Conservation (phyloP, 805 yeast genomes). For the Nakazawaea sp. region DNA sequence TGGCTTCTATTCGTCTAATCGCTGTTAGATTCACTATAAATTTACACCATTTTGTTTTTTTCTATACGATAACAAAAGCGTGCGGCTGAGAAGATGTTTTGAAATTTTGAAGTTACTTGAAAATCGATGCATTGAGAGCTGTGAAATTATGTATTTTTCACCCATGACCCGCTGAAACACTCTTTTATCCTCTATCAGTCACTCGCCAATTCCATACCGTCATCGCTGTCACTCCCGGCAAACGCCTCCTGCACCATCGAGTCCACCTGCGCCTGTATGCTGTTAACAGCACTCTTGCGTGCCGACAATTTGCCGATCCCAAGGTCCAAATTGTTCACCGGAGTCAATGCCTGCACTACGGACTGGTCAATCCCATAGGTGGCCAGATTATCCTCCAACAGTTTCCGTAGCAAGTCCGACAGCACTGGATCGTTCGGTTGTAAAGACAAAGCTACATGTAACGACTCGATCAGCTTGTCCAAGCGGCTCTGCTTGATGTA, state of each 20-base stretch:
- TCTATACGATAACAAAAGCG: slow-evolving; percentile 7
- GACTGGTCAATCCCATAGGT: neutral
- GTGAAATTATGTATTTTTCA: too few relatives aligned
- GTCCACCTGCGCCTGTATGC: neutral
- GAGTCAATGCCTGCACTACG: neutral
- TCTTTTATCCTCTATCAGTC: too few relatives aligned
- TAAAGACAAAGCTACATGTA: slow-evolving; percentile 78
- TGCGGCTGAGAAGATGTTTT: too few relatives aligned
- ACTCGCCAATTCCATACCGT: neutral
- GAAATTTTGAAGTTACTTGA: too few relatives aligned
- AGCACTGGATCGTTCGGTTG: slow-evolving; percentile 82
- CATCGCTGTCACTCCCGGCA: slow-evolving; percentile 1
- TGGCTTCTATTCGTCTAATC: too few relatives aligned
- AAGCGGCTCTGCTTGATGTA: slow-evolving; percentile 62
- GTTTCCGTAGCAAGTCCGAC: slow-evolving; percentile 70
- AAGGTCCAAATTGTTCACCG: neutral
- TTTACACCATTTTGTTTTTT: too few relatives aligned
- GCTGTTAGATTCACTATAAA: too few relatives aligned
- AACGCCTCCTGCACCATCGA: slow-evolving; percentile 2
- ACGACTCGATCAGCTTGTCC: slow-evolving; percentile 61
- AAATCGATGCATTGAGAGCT: too few relatives aligned
- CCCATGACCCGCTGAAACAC: slow-evolving; percentile 2
- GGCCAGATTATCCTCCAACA: slow-evolving; percentile 52
- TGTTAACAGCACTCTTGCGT: neutral
- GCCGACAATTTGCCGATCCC: neutral